These are phyloP conservation scores for Prunus mira DNA, from an alignment of 306 rosid genomes.

Conservation along the genomic window DNA sequence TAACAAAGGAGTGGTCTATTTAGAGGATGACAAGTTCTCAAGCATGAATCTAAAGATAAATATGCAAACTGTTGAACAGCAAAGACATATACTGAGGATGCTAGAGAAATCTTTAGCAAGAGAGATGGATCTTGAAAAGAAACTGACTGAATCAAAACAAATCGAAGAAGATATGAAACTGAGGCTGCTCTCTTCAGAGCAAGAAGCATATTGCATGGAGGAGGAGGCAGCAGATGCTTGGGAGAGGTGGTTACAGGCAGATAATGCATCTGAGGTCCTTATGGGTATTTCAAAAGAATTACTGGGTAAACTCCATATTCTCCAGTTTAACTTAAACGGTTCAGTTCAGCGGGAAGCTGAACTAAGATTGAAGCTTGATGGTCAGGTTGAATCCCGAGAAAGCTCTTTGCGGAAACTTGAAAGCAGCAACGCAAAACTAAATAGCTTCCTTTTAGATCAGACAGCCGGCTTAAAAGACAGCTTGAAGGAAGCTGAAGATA, in stretches of 20 bases:
- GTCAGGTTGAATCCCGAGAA: constrained; percentile 42
- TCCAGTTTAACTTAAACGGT: constrained; percentile 64
- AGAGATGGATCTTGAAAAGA: constrained; percentile 82
- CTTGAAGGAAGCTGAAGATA: constrained; percentile 48
- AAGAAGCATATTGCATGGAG: constrained; percentile 46
- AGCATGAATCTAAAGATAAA: constrained; percentile 36
- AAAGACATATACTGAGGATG: constrained; percentile 65
- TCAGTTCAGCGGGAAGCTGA: constrained; percentile 52
- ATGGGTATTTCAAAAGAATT: constrained; percentile 68
- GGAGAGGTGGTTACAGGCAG: constrained; percentile 63
- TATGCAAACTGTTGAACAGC: constrained; percentile 65
- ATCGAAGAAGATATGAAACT: constrained; percentile 46
- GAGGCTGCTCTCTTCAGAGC: constrained; percentile 41
- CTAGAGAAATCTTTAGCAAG: constrained; percentile 75
- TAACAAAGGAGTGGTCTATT: constrained; percentile 26
- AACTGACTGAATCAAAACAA: constrained; percentile 43
- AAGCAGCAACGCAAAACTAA: constrained; percentile 26
- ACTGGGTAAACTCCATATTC: constrained; percentile 58
- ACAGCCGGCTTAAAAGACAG: constrained; percentile 29
- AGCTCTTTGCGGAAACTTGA: constrained; percentile 26
- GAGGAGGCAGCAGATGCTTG: constrained; percentile 58
- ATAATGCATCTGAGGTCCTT: constrained; percentile 50
- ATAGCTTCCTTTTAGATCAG: constrained; percentile 30
- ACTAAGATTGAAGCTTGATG: constrained; percentile 53
- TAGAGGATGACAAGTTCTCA: constrained; percentile 42